Conservation (phyloP, 1,284 basidiomycete genomes). For the Ganoderma lucidum region DNA sequence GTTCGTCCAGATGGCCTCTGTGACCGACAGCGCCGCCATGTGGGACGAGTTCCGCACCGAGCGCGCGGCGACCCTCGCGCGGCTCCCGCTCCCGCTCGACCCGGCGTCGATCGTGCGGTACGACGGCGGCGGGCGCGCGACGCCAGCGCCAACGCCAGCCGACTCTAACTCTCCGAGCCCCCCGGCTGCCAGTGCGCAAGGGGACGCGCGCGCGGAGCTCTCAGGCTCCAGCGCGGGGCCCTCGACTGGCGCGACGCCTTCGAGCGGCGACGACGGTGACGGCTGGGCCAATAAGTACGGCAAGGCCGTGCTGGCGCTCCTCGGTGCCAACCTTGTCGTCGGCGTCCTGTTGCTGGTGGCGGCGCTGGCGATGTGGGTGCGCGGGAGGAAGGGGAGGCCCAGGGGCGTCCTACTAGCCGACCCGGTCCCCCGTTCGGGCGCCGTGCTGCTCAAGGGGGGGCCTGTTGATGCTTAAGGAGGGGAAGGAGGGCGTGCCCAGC, state of each 20-base stretch:
- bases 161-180: background rate
- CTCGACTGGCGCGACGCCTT: background rate
- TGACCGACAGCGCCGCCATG: slow-evolving; percentile 33
- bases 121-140: background rate
- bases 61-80: slow-evolving; percentile 24
- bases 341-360: slow-evolving; percentile 13
- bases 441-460: slow-evolving; percentile 17
- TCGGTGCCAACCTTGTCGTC: slow-evolving; percentile 18
- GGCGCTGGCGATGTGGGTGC: slow-evolving; percentile 17
- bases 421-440: background rate
- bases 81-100: slow-evolving; percentile 13
- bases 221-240: background rate
- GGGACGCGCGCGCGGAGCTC: background rate
- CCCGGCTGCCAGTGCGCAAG: slow-evolving; percentile 2
- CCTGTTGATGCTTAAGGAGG: slow-evolving; percentile 6
- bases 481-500: background rate
- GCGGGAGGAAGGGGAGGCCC: slow-evolving; percentile 9
- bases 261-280: slow-evolving; percentile 1
- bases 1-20: slow-evolving; percentile 44
- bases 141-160: background rate
- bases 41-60: slow-evolving; percentile 26
- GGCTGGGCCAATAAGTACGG: slow-evolving; percentile 18
- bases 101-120: background rate
- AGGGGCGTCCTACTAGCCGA: background rate
- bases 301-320: slow-evolving; percentile 11